Percentiles rank a stretch among this genome's conserved stretches.
These are phyloP conservation scores for Paramecium pentaurelia DNA, from an alignment of 73 alveolate genomes.

Conservation along the genomic window DNA sequence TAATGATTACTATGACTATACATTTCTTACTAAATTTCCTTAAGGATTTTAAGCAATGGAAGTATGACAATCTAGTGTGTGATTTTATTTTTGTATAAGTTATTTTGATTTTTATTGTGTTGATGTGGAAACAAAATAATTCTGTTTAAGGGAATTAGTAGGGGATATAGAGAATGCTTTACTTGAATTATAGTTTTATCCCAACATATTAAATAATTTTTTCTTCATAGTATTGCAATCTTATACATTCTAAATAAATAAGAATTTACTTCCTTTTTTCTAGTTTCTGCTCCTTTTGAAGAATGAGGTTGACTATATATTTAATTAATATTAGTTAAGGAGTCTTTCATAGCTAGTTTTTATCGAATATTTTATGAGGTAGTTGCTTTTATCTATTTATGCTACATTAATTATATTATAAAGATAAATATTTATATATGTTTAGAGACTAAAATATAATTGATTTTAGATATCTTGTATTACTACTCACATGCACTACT, in stretches of 20 bases:
- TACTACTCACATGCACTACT: background rate
- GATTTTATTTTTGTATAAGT: background rate
- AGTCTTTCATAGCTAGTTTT: background rate
- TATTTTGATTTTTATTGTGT: background rate
- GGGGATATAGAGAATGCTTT: conserved; percentile 7
- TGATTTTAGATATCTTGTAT: background rate
- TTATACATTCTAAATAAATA: conserved; percentile 14
- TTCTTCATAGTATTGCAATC: background rate
- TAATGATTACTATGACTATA: background rate
- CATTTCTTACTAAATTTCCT: background rate
- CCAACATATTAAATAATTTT: background rate
- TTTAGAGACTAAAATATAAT: background rate
- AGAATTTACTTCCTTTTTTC: conserved; percentile 2
- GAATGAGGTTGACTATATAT: background rate
- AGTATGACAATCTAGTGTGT: background rate
- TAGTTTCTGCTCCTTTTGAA: background rate
- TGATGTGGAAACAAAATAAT: background rate
- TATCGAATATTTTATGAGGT: background rate
- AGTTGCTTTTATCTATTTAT: background rate
- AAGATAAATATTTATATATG: background rate
- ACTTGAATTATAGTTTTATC: background rate
- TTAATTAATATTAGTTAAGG: background rate
- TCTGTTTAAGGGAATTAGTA: background rate
- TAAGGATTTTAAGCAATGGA: background rate
- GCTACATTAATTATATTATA: background rate